Percentiles rank a stretch among this genome's conserved stretches.
Evolutionary conservation across 2,329 filamentous ascomycete species (phyloP).

Genomic region (Fusarium mangiferae): DNA sequence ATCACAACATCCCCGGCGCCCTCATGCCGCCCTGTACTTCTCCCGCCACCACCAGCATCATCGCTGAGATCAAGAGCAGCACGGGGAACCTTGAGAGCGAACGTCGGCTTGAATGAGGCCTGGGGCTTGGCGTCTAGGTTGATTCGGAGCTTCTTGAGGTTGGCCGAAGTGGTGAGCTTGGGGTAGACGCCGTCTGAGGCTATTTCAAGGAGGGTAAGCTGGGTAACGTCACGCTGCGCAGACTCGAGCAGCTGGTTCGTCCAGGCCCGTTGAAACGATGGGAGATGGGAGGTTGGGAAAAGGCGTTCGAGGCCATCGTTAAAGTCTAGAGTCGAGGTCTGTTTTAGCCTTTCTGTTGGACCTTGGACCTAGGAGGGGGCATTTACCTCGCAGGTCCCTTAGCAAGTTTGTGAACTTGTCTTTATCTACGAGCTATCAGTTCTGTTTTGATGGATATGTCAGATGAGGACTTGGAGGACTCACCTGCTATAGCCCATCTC

Average conservation of each 20-base stretch:
- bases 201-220: constrained; percentile 55
- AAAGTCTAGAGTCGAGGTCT: constrained; percentile 49
- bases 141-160: constrained; percentile 58
- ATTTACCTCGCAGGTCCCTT: constrained; percentile 53
- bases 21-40: constrained; percentile 50
- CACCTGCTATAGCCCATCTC: constrained; percentile 57
- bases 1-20: constrained; percentile 51
- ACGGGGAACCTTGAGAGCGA: constrained; percentile 53
- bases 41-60: constrained; percentile 18
- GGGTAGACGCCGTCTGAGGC: constrained; percentile 56
- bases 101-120: constrained; percentile 54
- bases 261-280: constrained; percentile 58
- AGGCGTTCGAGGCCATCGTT: constrained; percentile 60
- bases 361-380: not conserved
- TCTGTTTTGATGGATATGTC: not conserved
- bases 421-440: constrained; percentile 49
- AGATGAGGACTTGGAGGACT: constrained; percentile 13
- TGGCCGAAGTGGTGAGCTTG: constrained; percentile 54
- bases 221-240: constrained; percentile 54
- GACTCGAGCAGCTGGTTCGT: constrained; percentile 58
- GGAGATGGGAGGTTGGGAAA: constrained; percentile 55
- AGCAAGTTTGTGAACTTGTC: constrained; percentile 56
- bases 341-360: not conserved
- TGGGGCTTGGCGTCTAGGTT: constrained; percentile 57
- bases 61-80: constrained; percentile 43